These are phyloP conservation scores for Coccomyxa sp. DNA, from an alignment of 139 green algal genomes.

Conservation along the genomic window DNA sequence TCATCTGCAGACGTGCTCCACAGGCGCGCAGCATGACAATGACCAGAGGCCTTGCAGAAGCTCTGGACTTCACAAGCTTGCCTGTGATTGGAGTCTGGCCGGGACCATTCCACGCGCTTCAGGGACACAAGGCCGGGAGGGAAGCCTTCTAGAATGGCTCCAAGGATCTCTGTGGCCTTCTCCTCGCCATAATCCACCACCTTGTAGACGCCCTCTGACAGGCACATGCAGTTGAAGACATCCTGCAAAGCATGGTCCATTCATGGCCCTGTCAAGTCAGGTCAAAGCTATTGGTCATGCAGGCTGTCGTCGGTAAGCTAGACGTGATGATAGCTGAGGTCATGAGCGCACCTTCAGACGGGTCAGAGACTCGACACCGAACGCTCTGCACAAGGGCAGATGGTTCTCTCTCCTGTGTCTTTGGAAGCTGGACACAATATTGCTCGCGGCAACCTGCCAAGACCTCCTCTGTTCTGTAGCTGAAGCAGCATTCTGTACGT, in stretches of 20 bases:
- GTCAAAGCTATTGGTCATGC: too few species aligned
- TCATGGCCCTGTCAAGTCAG: background rate
- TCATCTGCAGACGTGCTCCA: too few species aligned
- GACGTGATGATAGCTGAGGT: background rate
- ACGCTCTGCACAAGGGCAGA: background rate
- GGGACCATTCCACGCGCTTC: slow-evolving; percentile 40
- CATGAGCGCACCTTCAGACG: background rate
- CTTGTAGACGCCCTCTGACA: slow-evolving; percentile 61
- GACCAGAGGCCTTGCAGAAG: too few species aligned
- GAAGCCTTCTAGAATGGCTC: slow-evolving; percentile 26
- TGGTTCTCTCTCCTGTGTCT: background rate
- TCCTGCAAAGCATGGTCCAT: slow-evolving; percentile 28
- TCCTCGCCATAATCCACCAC: slow-evolving; percentile 44
- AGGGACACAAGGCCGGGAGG: slow-evolving; percentile 41
- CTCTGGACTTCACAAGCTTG: too few species aligned
- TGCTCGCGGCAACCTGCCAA: too few species aligned
- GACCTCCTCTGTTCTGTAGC: too few species aligned
- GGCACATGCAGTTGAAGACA: slow-evolving; percentile 33
- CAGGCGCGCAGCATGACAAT: too few species aligned
- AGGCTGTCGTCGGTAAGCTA: background rate
- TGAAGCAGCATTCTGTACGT: too few species aligned
- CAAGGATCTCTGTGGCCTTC: slow-evolving; percentile 16
- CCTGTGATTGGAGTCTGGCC: slow-evolving; percentile 29
- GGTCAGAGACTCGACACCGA: background rate
- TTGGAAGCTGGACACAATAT: background rate